Evolutionary conservation across 2,329 filamentous ascomycete genomes (phyloP).

Genomic region (Aspergillus sp.): DNA sequence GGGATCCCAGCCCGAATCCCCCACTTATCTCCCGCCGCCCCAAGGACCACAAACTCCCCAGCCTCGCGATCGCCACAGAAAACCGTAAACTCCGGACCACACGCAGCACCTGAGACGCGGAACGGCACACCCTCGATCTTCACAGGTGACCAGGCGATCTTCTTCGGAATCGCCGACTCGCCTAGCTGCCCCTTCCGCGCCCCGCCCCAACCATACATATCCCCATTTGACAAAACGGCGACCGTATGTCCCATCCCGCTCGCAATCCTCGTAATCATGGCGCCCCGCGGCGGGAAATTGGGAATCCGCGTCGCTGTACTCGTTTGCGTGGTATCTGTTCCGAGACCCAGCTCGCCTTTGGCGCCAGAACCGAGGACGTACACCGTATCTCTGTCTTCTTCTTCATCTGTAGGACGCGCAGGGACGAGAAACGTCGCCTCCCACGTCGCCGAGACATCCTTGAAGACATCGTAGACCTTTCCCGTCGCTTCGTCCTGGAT

Average conservation of each 20-base stretch:
- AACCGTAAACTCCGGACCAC: constrained; percentile 85
- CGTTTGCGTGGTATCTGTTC: constrained; percentile 38
- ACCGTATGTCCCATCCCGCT: constrained; percentile 81
- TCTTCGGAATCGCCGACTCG: constrained; percentile 50
- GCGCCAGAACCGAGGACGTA: constrained; percentile 68
- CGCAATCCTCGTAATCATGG: constrained; percentile 66
- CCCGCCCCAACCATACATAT: constrained; percentile 86
- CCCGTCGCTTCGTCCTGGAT: constrained; percentile 21
- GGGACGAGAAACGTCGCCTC: constrained; percentile 69
- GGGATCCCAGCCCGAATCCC: constrained; percentile 64
- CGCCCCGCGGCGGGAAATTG: constrained; percentile 66
- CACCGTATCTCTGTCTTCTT: constrained; percentile 46
- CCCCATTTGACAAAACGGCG: constrained; percentile 72
- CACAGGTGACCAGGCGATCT: constrained; percentile 62
- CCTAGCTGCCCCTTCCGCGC: constrained; percentile 86
- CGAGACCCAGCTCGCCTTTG: constrained; percentile 75
- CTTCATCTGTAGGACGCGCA: constrained; percentile 42
- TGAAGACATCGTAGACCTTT: constrained; percentile 36
- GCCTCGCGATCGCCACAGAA: constrained; percentile 59
- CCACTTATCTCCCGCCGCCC: constrained; percentile 70
- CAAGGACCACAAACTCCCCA: constrained; percentile 70
- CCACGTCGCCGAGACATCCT: constrained; percentile 74
- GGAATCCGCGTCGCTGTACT: constrained; percentile 54
- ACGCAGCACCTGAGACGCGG: constrained; percentile 68
- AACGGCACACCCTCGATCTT: constrained; percentile 66